Base-by-base conservation (phyloP, 139 green algal species). In the Marvania coccoides region DNA sequence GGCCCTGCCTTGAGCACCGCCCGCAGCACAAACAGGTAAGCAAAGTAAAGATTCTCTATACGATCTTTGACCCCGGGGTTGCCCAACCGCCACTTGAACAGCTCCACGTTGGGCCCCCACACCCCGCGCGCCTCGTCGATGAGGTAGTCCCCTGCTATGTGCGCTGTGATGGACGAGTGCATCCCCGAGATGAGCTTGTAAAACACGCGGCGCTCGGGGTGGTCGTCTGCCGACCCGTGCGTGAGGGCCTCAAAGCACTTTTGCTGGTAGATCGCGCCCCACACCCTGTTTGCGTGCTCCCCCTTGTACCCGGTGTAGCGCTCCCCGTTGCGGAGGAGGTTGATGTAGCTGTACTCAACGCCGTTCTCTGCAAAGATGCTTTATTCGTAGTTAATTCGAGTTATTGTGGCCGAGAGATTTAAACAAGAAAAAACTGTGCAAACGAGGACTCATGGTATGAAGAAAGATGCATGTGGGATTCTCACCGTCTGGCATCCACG, bases 11-110 rank as follows among this genome's bases (percentile, higher is more conserved):
- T 95, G 48, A 83, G 77, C 15, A 90, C 86, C 2, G 93, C 91
- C 1, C 88, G 81, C 65, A 96, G 71, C 42, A 95, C 78, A 59
- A 97, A 96, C 28, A 97, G 76, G 75, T 94, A 97, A 0, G 90
- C 74, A 71, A 98, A 98, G 81, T 97, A 95, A 38, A 98, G 77
- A 81, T 98, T 98, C 61, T 91, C 70, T 29, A 96, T 67, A 3
- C 72, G 65, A 35, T 83, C 48, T 14, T 47, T 58, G 19, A 79
- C 65, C 15, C 59, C 62, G 4, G 58, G 74, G 42, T 71, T 83
- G 66, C 87, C 87, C 46, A 92, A 72, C 31, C 86, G 68, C 14
- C 47, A 23, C 57, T 71, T 68, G 73, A 95, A 98, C 65, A 89
- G 60, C 28, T 72, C 79, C 37, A 93, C 40, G 71, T 90, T 92